A percentile compares a stretch with the other conserved stretches of the same genome.
Evolutionary conservation across 495 filamentous ascomycete genomes (phyloP).

Genomic region (Mycothermus thermophilus): DNA sequence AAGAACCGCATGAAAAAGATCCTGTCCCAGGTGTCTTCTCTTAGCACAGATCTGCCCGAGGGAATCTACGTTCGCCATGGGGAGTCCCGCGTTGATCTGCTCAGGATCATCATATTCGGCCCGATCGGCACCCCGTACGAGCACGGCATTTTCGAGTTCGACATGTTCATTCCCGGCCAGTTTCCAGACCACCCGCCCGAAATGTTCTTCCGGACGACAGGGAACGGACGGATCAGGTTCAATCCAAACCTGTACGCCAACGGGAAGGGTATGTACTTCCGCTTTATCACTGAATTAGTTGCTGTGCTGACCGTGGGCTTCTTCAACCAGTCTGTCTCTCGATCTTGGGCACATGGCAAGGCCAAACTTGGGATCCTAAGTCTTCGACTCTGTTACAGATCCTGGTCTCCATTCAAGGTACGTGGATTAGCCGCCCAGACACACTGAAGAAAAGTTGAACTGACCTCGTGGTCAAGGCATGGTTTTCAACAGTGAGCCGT

Average conservation of each 20-base stretch:
- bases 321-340: conserved; percentile 40
- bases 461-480: conserved; percentile 22
- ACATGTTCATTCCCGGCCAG: conserved; percentile 32
- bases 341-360: conserved; percentile 45
- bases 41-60: conserved; percentile 38
- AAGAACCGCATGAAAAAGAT: conserved; percentile 40
- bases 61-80: conserved; percentile 47
- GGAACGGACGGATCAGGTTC: conserved; percentile 29
- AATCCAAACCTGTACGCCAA: conserved; percentile 48
- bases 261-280: conserved; percentile 34
- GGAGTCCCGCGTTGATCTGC: conserved; percentile 37
- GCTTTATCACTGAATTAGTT: not conserved
- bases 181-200: conserved; percentile 39
- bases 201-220: conserved; percentile 38
- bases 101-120: conserved; percentile 46
- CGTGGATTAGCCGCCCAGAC: not conserved
- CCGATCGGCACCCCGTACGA: conserved; percentile 46
- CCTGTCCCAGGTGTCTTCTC: conserved; percentile 36
- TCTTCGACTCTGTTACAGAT: conserved; percentile 44
- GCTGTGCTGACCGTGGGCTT: not conserved
- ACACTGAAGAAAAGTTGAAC: not conserved
- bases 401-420: conserved; percentile 44
- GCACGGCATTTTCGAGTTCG: conserved; percentile 48
- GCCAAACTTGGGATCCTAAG: conserved; percentile 38
- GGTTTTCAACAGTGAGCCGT: conserved; percentile 44